phyloP scores from a whole-genome alignment of 192 early-diverging fungal species.

The Globomyces pollinis-pini region DNA sequence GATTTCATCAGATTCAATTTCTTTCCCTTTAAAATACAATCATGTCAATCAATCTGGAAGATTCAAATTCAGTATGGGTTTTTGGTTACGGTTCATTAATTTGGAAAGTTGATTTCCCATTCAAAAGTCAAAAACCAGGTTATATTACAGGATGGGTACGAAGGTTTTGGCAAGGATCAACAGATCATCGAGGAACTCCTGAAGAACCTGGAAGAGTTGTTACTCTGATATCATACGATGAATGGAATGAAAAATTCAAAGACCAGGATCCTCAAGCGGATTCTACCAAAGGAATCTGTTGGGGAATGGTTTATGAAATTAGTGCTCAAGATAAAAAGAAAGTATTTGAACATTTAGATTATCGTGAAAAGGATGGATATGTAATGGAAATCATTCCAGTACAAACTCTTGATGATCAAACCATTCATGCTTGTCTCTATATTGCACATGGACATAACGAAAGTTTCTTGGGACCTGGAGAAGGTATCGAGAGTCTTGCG shows the following conservation, averaged over 20 bases:
- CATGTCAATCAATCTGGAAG: neutral
- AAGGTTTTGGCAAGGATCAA: slow-evolving; percentile 74
- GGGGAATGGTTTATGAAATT: slow-evolving; percentile 82
- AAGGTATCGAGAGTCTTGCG: neutral
- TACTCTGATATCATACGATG: slow-evolving; percentile 66
- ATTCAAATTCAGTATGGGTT: slow-evolving; percentile 36
- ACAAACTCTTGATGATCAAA: neutral
- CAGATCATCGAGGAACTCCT: slow-evolving; percentile 81
- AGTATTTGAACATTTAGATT: slow-evolving; percentile 70
- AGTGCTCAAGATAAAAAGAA: slow-evolving; percentile 49
- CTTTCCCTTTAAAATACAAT: too few species aligned
- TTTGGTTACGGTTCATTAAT: slow-evolving; percentile 67
- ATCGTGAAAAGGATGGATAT: slow-evolving; percentile 90
- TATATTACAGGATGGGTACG: slow-evolving; percentile 63
- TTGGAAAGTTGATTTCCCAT: slow-evolving; percentile 66
- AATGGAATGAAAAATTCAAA: slow-evolving; percentile 43
- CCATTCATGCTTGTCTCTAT: neutral
- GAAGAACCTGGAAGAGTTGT: slow-evolving; percentile 74
- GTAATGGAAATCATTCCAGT: neutral
- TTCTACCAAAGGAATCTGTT: slow-evolving; percentile 19
- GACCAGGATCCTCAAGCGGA: slow-evolving; percentile 16
- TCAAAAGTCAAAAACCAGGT: slow-evolving; percentile 41
- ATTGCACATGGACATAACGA: neutral
- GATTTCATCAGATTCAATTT: too few species aligned
- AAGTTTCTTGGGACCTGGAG: neutral